Base-by-base conservation (phyloP, 305 asterid species). In the Andrographis paniculata region DNA sequence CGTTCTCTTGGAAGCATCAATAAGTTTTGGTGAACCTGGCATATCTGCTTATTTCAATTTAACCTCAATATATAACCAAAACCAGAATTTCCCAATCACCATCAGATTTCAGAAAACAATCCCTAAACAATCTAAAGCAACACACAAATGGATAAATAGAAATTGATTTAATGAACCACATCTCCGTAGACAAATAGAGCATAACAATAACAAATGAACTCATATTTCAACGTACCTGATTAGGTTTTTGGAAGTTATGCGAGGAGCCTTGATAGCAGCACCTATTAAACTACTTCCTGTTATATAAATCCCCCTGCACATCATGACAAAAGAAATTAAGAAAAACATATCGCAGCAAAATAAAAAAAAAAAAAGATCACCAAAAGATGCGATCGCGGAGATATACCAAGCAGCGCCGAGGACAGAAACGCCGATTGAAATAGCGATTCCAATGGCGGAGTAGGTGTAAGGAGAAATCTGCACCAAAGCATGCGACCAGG, bases 221-320 rank as follows among this genome's bases (percentile, higher is more conserved):
- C 37, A 40, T 45, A 20, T 37, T 47, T 6, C 48, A 46, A 45
- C 23, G 45, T 62, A 89, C 98, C 98, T 89, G 73, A 89, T 89
- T 45, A 89, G 82, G 71, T 89, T 86, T 66, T 89, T 89, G 57
- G 98, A 86, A 22, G 96, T 89, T 55, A 89, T 83, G 33, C 97
- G 94, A 42, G 97, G 95, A 42, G 95, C 94, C 79, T 88, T 88
- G 45, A 85, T 74, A 4, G 97, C 95, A 65, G 97, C 97, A 64
- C 97, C 97, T 16, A 88, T 88, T 55, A 88, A 78, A 72, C 97
- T 85, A 64, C 97, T 88, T 35, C 97, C 95, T 22, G 96, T 91
- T 13, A 91, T 91, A 53, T 82, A 89, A 42, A 89, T 85, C 52
- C 98, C 96, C 97, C 97, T 84, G 45, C 2, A 59, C 45, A 35